Evolutionary conservation across 441 rosid species (phyloP), one percentile per base, ranked within the genome.

Genomic region (Erodium chrysanthum): DNA sequence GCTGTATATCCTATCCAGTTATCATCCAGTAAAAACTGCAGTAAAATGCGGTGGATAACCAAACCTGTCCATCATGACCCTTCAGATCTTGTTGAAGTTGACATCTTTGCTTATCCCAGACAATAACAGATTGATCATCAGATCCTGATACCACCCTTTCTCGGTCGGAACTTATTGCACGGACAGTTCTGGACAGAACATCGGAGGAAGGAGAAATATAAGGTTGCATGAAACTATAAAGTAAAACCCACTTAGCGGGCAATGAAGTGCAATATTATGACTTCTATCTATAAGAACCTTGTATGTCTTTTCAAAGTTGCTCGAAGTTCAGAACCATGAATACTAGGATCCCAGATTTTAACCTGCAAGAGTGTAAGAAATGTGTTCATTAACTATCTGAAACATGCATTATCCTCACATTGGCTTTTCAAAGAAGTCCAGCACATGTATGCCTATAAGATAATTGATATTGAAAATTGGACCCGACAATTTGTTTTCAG

Each of bases 291-390:
- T 37, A 65, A 44, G 60, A 58, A 94, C 99, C 97, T 82, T 70
- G 91, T 80, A 77, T 95, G 99, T 64, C 97, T 97, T 84, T 88
- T 87, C 75, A 92, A 68, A 68, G 97, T 94, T 60, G 96, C 96
- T 44, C 92, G 88, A 75, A 88, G 96, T 86, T 92, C 97, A 76
- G 91, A 88, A 73, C 96, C 96, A 66, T 97, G 99, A 73, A 86
- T 78, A 81, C 96, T 95, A 70, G 99, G 97, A 84, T 95, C 97
- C 99, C 99, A 95, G 70, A 95, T 87, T 73, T 88, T 95, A 71
- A 95, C 97, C 99, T 95, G 86, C 79, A 76, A 66, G 66, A 66
- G 59, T 67, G 56, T 65, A 29, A 40, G 70, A 62, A 18, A 42
- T 10, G 42, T 21, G 63, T 58, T 20, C 11, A 58, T 58, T 22